Base-by-base conservation (phyloP, 2,329 filamentous ascomycete genomes). In the Monosporascus sp. region DNA sequence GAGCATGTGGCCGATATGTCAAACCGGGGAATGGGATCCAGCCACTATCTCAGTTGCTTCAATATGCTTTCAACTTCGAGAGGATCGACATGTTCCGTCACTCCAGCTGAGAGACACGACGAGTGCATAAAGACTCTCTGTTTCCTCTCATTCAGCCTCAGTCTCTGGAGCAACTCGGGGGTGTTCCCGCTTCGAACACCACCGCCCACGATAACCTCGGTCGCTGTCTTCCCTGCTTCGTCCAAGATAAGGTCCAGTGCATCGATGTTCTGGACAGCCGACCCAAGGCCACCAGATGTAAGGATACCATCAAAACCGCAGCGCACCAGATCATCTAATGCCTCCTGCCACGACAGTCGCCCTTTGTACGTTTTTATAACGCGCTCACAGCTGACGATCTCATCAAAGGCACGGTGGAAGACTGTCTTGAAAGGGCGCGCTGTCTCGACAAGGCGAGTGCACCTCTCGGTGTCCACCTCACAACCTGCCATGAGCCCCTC, bases 381-480 rank as follows among this genome's bases (percentile, higher is more conserved):
- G 1, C 55, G 59, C 16, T 52, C 54, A 24, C 50, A 56, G 41
- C 58, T 65, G 3, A 78, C 59, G 11, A 82, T 66, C 19, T 72
- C 68, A 60, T 84, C 81, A 54, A 82, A 81, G 2, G 81, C 81
- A 17, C 81, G 75, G 64, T 83, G 80, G 56, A 84, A 79, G n/a
- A 81, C 73, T 57, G 76, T 77, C 17, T 64, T 65, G 34, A 73
- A 72, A 2, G 76, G 77, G 7, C 56, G 61, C 0, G 79, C 76
- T 16, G 70, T 64, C 2, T 59, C 41, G 1, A 81, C 67, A 4
- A 84, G 73, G 50, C 59, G 57, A 2, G 36, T 50, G 61, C 75
- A 79, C 45, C 69, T 61, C n/a, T 64, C 58, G 7, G 60, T 57
- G 57, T 83, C 75, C n/a, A 82, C 59, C 50, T 54, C 52, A 19